Base-by-base conservation (phyloP, 257 asterid species). In the Lycium ferocissimum region DNA sequence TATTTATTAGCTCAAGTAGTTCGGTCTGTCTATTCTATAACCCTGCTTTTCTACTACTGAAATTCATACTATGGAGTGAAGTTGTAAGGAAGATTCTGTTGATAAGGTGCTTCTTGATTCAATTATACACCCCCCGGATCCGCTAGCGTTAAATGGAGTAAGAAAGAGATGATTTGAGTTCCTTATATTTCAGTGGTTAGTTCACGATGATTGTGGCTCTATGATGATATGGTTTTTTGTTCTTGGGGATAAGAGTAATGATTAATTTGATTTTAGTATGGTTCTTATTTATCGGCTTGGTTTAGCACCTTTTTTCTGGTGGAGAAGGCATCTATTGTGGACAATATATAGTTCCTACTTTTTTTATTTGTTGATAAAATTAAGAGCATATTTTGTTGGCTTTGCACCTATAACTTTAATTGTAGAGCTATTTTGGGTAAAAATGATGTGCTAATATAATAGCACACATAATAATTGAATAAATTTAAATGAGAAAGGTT, bases 181-280 rank as follows among this genome's bases (percentile, higher is more conserved):
- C 53, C 17, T 37, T 70, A 70, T 56, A 56, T 70, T 70, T 70
- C 33, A 70, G 72, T 70, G 78, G 15, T 69, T 69, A 37, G 78
- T 69, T 69, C 37, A 37, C 37, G 35, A 67, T 69, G 76, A 15
- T 10, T 35, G 75, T 38, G 76, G 53, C 47, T 70, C 78, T 70
- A 17, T 70, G 78, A 70, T 70, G 78, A 70, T 35, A 38, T 70
- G 78, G 26, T 70, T 15, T 15, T 43, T 70, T 17, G 5, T 71
- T 70, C 79, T 70, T 38, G 54, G 54, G 15, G 79, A 33, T 66
- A 33, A 5, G 72, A 26, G n/a, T 65, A 33, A 5, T 22, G 72
- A 65, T 26, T 12, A 66, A 33, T 33, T 70, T 38, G 57, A 72
- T 72, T 72, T 72, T 45, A n/a, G 80, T 43, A 72, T 13, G 15